phyloP scores from a whole-genome alignment of 2,329 filamentous ascomycete species.

The Pseudogymnoascus sp. region DNA sequence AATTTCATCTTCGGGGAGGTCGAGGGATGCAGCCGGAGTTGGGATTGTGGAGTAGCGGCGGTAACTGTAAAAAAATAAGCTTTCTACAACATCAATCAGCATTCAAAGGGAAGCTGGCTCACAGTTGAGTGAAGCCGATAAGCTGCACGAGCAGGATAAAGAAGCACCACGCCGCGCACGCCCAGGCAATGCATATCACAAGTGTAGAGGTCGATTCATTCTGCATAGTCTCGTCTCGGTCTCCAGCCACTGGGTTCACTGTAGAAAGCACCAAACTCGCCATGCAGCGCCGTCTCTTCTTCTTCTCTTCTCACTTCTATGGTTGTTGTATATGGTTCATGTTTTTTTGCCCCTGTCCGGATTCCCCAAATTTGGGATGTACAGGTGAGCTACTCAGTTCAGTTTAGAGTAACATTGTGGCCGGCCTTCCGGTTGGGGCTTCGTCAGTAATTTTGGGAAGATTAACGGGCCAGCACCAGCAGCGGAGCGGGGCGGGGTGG shows the following conservation, averaged over 20 bases:
- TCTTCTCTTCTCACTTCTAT: background rate
- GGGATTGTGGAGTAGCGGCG: slow-evolving; percentile 46
- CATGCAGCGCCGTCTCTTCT: background rate
- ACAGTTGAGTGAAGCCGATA: slow-evolving; percentile 53
- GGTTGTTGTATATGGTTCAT: slow-evolving; percentile 5
- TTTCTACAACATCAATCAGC: slow-evolving; percentile 9
- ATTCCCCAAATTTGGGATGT: background rate
- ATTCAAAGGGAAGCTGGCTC: slow-evolving; percentile 20
- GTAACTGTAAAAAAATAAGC: slow-evolving; percentile 35
- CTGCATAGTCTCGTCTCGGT: background rate
- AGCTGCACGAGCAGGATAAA: slow-evolving; percentile 46
- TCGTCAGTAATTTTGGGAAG: background rate
- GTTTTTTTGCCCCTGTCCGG: background rate
- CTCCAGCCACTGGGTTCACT: background rate
- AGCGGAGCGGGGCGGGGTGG: background rate
- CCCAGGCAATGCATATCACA: slow-evolving; percentile 33
- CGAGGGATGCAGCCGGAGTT: slow-evolving; percentile 43
- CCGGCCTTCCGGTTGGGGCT: slow-evolving; percentile 8
- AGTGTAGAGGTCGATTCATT: slow-evolving; percentile 13
- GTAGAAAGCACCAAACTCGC: background rate
- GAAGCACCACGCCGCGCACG: slow-evolving; percentile 47
- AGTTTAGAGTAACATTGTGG: background rate
- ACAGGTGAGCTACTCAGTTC: background rate
- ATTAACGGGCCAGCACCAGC: background rate
- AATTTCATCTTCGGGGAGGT: slow-evolving; percentile 45